phyloP scores from a whole-genome alignment of 73 alveolate species.

The Paramecium octaurelia region DNA sequence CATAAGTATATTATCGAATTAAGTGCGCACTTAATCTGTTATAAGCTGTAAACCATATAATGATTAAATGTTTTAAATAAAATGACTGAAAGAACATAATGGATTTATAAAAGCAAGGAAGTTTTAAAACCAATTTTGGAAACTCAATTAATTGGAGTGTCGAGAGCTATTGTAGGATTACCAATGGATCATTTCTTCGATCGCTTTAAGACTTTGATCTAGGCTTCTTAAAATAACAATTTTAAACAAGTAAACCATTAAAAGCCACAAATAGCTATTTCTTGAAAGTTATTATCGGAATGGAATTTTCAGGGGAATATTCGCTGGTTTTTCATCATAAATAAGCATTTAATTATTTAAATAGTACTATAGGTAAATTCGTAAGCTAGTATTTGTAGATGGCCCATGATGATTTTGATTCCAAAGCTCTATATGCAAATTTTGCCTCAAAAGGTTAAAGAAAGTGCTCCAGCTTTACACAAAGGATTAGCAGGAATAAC shows the following conservation, averaged over 20 bases:
- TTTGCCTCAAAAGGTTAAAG: not conserved
- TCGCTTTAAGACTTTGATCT: constrained; percentile 6
- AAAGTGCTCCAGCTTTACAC: not conserved
- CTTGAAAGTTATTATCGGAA: not conserved
- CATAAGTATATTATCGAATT: not conserved
- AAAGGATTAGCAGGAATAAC: not conserved
- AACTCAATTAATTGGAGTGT: not conserved
- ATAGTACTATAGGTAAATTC: not conserved
- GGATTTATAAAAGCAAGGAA: not conserved
- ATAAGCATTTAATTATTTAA: not conserved
- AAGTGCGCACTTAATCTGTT: not conserved
- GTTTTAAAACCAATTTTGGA: not conserved
- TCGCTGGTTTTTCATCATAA: constrained; percentile 39
- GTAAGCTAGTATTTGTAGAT: not conserved
- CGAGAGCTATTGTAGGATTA: constrained; percentile 16
- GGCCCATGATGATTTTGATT: constrained; percentile 33
- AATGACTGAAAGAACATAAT: not conserved
- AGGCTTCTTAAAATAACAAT: not conserved
- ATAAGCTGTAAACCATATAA: not conserved
- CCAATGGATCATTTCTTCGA: constrained; percentile 17
- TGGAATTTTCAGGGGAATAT: not conserved
- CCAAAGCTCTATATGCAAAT: not conserved
- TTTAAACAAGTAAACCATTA: not conserved
- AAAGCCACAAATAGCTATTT: not conserved
- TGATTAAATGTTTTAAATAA: not conserved